These are phyloP conservation scores for Tuber umbilicatum DNA, from an alignment of 495 filamentous ascomycete genomes.

Conservation along the genomic window DNA sequence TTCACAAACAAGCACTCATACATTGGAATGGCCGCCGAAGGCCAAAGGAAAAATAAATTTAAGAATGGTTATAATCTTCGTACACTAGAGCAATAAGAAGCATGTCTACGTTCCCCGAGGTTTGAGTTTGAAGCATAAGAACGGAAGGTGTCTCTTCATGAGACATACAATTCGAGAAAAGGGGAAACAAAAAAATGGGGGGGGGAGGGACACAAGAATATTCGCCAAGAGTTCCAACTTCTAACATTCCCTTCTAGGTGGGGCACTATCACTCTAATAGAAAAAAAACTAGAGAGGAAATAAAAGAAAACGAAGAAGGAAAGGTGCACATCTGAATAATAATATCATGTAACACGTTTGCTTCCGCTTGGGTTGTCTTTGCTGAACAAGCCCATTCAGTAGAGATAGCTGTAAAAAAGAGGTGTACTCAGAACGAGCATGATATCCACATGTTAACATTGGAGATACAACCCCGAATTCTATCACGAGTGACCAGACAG, in stretches of 20 bases:
- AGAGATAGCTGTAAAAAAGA: too few relatives aligned
- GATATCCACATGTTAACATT: too few relatives aligned
- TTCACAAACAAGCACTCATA: background rate
- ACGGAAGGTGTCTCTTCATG: background rate
- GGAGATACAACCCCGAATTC: too few relatives aligned
- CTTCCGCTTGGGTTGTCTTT: background rate
- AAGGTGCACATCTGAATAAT: background rate
- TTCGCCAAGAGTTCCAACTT: too few relatives aligned
- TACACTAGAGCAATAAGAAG: background rate
- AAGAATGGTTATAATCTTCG: background rate
- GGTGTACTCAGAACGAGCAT: too few relatives aligned
- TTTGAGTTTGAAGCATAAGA: background rate
- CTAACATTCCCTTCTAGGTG: too few relatives aligned
- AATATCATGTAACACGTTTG: background rate
- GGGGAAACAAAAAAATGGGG: background rate
- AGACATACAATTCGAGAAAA: background rate
- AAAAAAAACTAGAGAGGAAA: conserved; percentile 19
- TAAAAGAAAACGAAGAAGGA: conserved; percentile 15
- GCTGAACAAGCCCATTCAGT: too few relatives aligned
- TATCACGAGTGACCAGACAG: too few relatives aligned
- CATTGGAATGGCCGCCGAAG: background rate
- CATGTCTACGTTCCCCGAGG: background rate
- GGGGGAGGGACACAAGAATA: background rate
- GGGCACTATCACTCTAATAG: too few relatives aligned
- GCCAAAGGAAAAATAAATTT: background rate